phyloP scores from a whole-genome alignment of 164 flowering plant genomes.

The Stephania yunnanensis region DNA sequence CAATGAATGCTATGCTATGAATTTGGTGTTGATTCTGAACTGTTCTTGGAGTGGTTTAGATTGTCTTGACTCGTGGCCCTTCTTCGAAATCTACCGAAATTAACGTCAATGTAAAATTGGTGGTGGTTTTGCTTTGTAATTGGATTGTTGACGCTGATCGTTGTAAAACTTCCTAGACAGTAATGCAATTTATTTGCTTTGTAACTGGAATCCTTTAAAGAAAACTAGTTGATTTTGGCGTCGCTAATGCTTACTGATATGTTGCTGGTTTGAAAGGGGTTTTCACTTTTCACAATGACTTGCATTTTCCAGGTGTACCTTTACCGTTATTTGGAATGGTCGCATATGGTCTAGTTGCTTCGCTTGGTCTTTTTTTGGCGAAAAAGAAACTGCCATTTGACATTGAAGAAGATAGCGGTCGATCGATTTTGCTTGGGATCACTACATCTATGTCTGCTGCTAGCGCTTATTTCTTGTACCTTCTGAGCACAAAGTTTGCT shows the following conservation, averaged over 20 bases:
- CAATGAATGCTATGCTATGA: too few species aligned
- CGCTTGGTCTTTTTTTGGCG: slow-evolving; percentile 52
- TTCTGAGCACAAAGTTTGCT: slow-evolving; percentile 58
- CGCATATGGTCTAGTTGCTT: slow-evolving; percentile 65
- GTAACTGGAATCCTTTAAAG: too few species aligned
- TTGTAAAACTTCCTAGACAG: too few species aligned
- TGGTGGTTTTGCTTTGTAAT: too few species aligned
- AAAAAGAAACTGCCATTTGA: slow-evolving; percentile 44
- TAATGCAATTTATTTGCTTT: too few species aligned
- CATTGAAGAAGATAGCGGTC: slow-evolving; percentile 46
- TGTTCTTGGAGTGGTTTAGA: background rate
- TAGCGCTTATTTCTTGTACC: slow-evolving; percentile 81
- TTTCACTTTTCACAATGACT: slow-evolving; percentile 27
- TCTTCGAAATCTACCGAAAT: too few species aligned
- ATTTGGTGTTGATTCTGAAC: background rate
- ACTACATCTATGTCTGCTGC: slow-evolving; percentile 87
- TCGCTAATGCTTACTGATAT: background rate
- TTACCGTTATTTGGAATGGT: slow-evolving; percentile 85
- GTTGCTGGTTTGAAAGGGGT: slow-evolving; percentile 25
- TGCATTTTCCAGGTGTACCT: slow-evolving; percentile 72
- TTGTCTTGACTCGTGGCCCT: background rate
- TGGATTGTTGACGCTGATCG: too few species aligned
- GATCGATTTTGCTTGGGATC: slow-evolving; percentile 53
- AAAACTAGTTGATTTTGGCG: too few species aligned
- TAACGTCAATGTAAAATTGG: too few species aligned